Conservation (phyloP, 2,329 filamentous ascomycete genomes). For the Arthrobotrys musiformis region DNA sequence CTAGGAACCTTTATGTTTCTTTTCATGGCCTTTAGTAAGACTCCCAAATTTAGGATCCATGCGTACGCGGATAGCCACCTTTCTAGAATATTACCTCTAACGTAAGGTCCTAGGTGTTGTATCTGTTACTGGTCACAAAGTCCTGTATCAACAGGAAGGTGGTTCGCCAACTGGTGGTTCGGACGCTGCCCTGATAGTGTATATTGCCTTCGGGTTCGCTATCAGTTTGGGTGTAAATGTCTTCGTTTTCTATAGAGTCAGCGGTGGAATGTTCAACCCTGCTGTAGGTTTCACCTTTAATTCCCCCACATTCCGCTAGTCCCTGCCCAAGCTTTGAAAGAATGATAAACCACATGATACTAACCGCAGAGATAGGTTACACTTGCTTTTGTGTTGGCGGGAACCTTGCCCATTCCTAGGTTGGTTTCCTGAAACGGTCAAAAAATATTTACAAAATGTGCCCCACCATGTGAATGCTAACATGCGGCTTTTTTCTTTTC, state of each 20-base stretch:
- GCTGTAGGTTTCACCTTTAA: slow-evolving; percentile 60
- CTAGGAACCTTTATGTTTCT: slow-evolving; percentile 50
- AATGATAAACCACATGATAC: slow-evolving; percentile 12
- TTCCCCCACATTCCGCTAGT: slow-evolving; percentile 1
- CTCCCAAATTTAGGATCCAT: background rate
- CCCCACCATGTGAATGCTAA: slow-evolving; percentile 33
- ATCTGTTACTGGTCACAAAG: slow-evolving; percentile 25
- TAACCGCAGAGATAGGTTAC: slow-evolving; percentile 32
- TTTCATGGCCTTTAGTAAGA: slow-evolving; percentile 46
- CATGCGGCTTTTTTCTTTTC: background rate
- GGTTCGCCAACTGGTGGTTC: slow-evolving; percentile 10
- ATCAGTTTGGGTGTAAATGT: slow-evolving; percentile 68
- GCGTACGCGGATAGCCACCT: background rate
- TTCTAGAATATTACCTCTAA: slow-evolving; percentile 11
- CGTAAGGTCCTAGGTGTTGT: slow-evolving; percentile 10
- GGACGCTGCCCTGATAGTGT: slow-evolving; percentile 62
- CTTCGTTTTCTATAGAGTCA: slow-evolving; percentile 70
- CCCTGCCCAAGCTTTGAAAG: background rate
- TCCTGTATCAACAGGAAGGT: slow-evolving; percentile 25
- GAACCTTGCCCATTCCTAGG: slow-evolving; percentile 42
- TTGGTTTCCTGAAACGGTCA: slow-evolving; percentile 2
- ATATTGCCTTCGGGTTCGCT: slow-evolving; percentile 67
- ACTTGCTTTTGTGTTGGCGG: slow-evolving; percentile 36
- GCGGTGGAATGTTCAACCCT: slow-evolving; percentile 63
- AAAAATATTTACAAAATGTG: slow-evolving; percentile 2